A percentile compares a stretch with the other conserved stretches of the same genome.
Conservation (phyloP, 2,329 filamentous ascomycete genomes). For the Paecilomyces niveus region DNA sequence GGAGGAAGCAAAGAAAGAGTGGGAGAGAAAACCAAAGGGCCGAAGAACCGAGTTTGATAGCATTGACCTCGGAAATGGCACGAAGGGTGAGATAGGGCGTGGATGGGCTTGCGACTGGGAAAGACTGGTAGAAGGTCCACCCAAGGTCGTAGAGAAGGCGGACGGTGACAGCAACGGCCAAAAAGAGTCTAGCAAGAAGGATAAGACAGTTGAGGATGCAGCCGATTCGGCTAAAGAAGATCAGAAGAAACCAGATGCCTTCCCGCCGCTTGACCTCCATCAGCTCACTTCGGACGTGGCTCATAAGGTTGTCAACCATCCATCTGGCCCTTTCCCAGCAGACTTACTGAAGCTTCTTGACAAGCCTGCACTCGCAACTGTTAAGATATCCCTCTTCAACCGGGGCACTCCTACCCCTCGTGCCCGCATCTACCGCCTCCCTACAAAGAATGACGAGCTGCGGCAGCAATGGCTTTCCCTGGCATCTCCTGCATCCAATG, state of each 20-base stretch:
- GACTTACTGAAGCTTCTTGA: conserved; percentile 10
- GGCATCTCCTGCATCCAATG: conserved; percentile 21
- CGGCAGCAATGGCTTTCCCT: conserved; percentile 66
- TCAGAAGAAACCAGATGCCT: neutral
- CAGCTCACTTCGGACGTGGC: conserved; percentile 37
- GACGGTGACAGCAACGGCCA: neutral
- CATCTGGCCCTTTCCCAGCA: conserved; percentile 7
- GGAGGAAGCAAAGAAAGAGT: conserved; percentile 52
- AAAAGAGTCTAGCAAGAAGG: conserved; percentile 6
- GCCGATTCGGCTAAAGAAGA: conserved; percentile 2
- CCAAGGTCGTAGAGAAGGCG: conserved; percentile 2
- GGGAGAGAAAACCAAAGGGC: conserved; percentile 72
- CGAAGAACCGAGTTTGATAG: conserved; percentile 70
- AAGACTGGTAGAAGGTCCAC: conserved; percentile 46
- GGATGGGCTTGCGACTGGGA: conserved; percentile 85
- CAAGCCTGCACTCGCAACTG: conserved; percentile 45
- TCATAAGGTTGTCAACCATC: conserved; percentile 23
- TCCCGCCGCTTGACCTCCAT: conserved; percentile 25
- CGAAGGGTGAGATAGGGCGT: conserved; percentile 73
- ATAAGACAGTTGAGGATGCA: conserved; percentile 6
- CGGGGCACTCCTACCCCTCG: conserved; percentile 65
- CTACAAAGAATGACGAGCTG: conserved; percentile 48
- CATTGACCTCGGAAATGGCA: conserved; percentile 64
- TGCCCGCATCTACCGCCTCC: conserved; percentile 81
- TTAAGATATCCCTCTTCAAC: conserved; percentile 59